Base-by-base conservation (phyloP, 139 green algal species). In the Closterium sp. region DNA sequence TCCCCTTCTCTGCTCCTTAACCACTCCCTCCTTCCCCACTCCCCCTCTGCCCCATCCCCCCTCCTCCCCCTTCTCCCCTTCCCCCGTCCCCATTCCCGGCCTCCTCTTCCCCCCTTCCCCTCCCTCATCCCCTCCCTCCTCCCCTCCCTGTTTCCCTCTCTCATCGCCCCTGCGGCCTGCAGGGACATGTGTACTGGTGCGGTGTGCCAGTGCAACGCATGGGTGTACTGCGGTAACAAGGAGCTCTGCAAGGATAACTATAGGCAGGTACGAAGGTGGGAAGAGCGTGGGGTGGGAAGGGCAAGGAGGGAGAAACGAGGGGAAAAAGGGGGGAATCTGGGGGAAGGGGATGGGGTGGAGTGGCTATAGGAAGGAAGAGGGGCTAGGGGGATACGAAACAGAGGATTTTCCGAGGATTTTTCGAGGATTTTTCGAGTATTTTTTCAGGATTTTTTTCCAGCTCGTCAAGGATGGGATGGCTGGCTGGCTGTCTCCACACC, bases 191-290 rank as follows among this genome's bases (percentile, higher is more conserved):
- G 50, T 11, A 73, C n/a, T 29, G 30, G 90, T 24, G 24, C 70
- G 29, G 89, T 91, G 28, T 94, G 91, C 87, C 17, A 86, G 30
- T 94, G 91, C 87, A 92, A 94, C 87, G 38, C 91, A 28, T 94
- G 91, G 91, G 91, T 94, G 28, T 94, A 94, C 91, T 94, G 91
- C 31, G 91, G 84, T 30, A 90, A 93, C 89, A 38, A 94, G 29
- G 38, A 34, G 13, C 89, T 28, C 50, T 94, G 91, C 89, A 73
- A 32, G 7, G 87, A 92, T 30, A 88, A 62, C 21, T 87, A 93
- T 32, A 87, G 70, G 31, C 90, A 93, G 90, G 90, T 93, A 24
- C 1, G 90, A 31, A 28, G 79, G 27, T 17, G 27, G 84, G 7
- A 21, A 24, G n/a, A 24, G 84, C 2, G 84, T 87, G 84, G 84